Evolutionary conservation across 2,329 filamentous ascomycete genomes (phyloP), one percentile per base, ranked within the genome.

Genomic region (Fusarium lyarnte): DNA sequence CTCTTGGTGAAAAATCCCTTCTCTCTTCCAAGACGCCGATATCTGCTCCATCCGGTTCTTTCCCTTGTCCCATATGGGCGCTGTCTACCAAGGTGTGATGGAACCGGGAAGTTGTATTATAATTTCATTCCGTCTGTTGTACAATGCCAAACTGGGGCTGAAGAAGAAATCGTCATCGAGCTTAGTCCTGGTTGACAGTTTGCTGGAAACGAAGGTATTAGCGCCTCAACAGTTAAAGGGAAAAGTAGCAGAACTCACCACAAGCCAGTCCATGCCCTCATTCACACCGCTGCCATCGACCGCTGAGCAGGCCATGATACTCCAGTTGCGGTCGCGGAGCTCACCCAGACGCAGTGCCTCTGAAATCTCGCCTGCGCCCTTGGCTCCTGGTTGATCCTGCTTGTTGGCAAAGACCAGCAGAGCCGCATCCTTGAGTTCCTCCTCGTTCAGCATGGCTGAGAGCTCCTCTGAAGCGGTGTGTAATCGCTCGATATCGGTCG

Each of bases 201-300:
- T 82, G 80, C 81, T 82, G 47, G 5, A 42, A 47, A 31, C 25
- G 25, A 19, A 29, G 19, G 21, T 41, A 38, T 76, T 58, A 75
- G 68, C 36, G 35, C 64, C 36, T 23, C 39, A 6, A 17, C 17
- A 39, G n/a, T 23, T n/a, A 21, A 6, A 21, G 8, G 10, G 35
- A 13, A 10, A 13, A 12, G 19, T 9, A 10, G 14, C 19, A 25
- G 17, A n/a, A 86, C 87, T 82, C 84, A 95, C 93, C 87, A 97
- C 94, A 80, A 99, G 86, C 96, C 96, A 99, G 83, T 99, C 96
- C 96, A 99, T 99, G 67, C 96, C 96, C 84, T 99, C 96, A 72
- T 92, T 94, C 47, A 99, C 93, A 81, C 96, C 96, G 78, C 93
- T 93, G 46, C 96, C 96, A 80, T 98, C 96, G 63, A 99, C 95